Evolutionary conservation across 1,284 basidiomycete genomes (phyloP).

Genomic region (Pyrrhoderma noxium): DNA sequence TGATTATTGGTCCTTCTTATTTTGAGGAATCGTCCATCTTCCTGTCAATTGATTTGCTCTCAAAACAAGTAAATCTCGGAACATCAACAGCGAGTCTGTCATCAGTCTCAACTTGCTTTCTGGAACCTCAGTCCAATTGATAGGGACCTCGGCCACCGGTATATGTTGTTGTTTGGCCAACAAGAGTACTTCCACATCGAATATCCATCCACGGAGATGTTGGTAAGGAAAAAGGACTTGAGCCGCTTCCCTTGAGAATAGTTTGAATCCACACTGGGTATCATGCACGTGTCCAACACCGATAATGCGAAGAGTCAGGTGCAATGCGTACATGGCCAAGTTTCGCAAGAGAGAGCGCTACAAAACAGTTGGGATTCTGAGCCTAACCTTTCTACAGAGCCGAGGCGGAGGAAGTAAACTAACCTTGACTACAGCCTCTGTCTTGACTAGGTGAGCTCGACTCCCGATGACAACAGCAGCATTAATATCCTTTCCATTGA

Average conservation of each 20-base stretch:
- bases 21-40: conserved; percentile 12
- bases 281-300: conserved; percentile 85
- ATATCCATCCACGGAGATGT: conserved; percentile 86
- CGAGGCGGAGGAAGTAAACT: too few species aligned
- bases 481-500: conserved; percentile 38
- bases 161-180: conserved; percentile 70
- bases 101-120: conserved; percentile 88
- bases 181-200: conserved; percentile 92
- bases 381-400: too few species aligned
- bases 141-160: conserved; percentile 78
- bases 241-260: conserved; percentile 78
- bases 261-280: conserved; percentile 96
- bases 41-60: conserved; percentile 50
- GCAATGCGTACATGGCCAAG: conserved; percentile 87
- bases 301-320: conserved; percentile 75
- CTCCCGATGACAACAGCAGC: conserved; percentile 77
- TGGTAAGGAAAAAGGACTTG: conserved; percentile 76
- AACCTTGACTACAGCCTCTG: conserved; percentile 91
- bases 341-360: conserved; percentile 85
- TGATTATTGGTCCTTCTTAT: conserved; percentile 6
- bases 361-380: not conserved
- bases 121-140: conserved; percentile 87
- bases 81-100: conserved; percentile 81
- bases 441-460: conserved; percentile 85
- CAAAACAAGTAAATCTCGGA: conserved; percentile 78